Conservation (phyloP, 768 basidiomycete genomes). For the Cystobasidium tubakii region DNA sequence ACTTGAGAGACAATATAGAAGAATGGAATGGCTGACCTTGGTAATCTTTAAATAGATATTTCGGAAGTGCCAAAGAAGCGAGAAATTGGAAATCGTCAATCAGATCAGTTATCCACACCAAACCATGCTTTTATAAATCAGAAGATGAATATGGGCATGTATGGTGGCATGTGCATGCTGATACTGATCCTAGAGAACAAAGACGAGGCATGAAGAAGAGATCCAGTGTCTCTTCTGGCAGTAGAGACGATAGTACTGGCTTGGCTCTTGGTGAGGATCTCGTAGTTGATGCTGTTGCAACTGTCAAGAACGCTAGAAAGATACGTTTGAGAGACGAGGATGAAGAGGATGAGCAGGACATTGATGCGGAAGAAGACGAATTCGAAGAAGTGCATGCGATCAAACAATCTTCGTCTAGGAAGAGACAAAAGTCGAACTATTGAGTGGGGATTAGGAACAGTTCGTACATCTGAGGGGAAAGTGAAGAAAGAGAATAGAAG, state of each 20-base stretch:
- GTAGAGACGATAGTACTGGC: background rate
- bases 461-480: no score
- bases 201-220: constrained; percentile 28
- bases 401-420: background rate
- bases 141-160: background rate
- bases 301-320: background rate
- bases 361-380: background rate
- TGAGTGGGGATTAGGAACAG: no score
- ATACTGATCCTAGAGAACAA: constrained; percentile 30
- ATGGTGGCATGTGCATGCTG: constrained; percentile 26
- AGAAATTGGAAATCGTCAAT: constrained; percentile 33
- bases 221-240: background rate
- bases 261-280: background rate
- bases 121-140: constrained; percentile 34
- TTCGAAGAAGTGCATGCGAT: background rate
- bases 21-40: background rate
- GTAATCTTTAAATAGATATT: constrained; percentile 20
- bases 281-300: background rate
- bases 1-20: background rate
- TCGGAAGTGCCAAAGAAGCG: constrained; percentile 25
- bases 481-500: no score
- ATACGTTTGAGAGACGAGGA: background rate
- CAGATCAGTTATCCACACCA: constrained; percentile 28
- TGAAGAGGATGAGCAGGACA: background rate
- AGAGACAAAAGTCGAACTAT: background rate